phyloP scores from a whole-genome alignment of 2,329 filamentous ascomycete species.

The Sarocladiaceae sp. region DNA sequence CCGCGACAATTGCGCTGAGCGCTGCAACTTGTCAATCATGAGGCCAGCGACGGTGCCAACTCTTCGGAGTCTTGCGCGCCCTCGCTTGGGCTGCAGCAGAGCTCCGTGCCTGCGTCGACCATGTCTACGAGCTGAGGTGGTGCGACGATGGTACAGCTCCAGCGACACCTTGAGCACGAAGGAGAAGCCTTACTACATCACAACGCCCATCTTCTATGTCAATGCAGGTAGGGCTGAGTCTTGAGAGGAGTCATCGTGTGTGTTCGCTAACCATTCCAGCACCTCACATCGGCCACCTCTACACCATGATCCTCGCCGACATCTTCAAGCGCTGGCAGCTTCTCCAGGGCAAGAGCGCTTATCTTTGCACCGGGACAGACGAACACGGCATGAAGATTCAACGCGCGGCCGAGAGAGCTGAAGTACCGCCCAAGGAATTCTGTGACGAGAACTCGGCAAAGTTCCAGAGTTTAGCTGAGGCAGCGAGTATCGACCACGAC shows the following conservation, averaged over 20 bases:
- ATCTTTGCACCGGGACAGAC: conserved; percentile 86
- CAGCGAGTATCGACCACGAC: conserved; percentile 67
- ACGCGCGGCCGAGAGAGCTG: conserved; percentile 67
- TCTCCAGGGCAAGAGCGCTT: conserved; percentile 63
- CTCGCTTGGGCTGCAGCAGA: conserved; percentile 14
- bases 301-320: conserved; percentile 86
- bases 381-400: conserved; percentile 98
- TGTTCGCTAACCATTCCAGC: conserved; percentile 40
- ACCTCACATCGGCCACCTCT: conserved; percentile 91
- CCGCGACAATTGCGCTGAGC: neutral
- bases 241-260: neutral
- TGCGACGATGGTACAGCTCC: conserved; percentile 25
- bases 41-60: conserved; percentile 20
- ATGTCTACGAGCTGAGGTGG: conserved; percentile 18
- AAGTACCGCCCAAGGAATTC: conserved; percentile 70
- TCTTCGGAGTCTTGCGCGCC: conserved; percentile 17
- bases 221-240: conserved; percentile 63
- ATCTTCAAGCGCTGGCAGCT: conserved; percentile 87
- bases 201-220: conserved; percentile 97
- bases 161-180: conserved; percentile 3
- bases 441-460: conserved; percentile 78
- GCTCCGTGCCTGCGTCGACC: conserved; percentile 22
- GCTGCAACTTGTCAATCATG: conserved; percentile 19
- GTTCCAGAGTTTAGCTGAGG: conserved; percentile 68
- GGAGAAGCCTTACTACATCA: conserved; percentile 85